Percentiles rank a stretch among this genome's conserved stretches.
These are phyloP conservation scores for Larix sibirica DNA, from an alignment of 83 land plant species.

Conservation along the genomic window DNA sequence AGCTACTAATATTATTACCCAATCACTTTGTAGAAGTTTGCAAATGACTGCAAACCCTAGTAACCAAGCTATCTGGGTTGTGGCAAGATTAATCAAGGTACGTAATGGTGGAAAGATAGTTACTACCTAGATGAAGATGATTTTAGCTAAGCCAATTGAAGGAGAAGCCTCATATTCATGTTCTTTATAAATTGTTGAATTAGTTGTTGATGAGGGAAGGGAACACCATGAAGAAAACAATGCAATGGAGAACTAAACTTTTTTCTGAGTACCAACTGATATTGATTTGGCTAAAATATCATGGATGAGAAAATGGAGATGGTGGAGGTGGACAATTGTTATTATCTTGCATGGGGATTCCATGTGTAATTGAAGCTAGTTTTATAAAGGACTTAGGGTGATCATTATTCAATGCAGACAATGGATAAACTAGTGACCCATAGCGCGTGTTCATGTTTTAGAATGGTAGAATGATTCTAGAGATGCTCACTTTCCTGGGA, in stretches of 20 bases:
- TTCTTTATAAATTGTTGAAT: background rate
- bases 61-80: too few species aligned
- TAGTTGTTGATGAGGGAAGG: background rate
- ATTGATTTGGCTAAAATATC: conserved; percentile 17
- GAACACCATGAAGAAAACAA: conserved; percentile 8
- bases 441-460: conserved; percentile 33
- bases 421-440: conserved; percentile 22
- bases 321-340: conserved; percentile 13
- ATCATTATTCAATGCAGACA: conserved; percentile 19
- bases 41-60: too few species aligned
- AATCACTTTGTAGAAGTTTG: too few species aligned
- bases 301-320: conserved; percentile 20
- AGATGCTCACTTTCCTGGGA: conserved; percentile 63
- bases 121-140: too few species aligned
- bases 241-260: background rate
- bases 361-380: background rate
- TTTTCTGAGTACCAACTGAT: conserved; percentile 7
- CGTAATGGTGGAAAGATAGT: too few species aligned
- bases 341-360: conserved; percentile 8
- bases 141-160: background rate
- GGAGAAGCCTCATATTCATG: background rate
- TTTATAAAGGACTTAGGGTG: conserved; percentile 1
- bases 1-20: too few species aligned
- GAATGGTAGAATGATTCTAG: conserved; percentile 71
- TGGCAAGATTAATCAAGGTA: too few species aligned